Evolutionary conservation across 139 green algal genomes (phyloP), one percentile per base, ranked within the genome.

Genomic region (Haematococcus lacustris): DNA sequence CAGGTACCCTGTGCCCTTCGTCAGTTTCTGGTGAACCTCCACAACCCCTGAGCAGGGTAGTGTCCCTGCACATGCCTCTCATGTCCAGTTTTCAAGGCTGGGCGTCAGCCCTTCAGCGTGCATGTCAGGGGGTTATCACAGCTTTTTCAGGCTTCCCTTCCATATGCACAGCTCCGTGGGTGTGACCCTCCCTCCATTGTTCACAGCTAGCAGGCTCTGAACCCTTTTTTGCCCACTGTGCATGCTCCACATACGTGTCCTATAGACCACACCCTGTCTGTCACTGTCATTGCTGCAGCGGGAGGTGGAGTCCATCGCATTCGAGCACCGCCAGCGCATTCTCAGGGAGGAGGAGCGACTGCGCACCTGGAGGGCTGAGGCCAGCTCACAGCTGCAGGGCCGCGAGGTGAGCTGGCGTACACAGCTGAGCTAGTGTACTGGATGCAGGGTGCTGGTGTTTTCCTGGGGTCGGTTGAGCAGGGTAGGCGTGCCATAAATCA

Each of bases 301-400:
- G 2, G 85, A 86, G 30, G 76, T 88, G 39, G 82, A 90, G 79
- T 65, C 60, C 35, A 67, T 78, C 4, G 80, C 82, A 2, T 88
- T 71, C 68, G 71, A 82, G 59, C 60, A 80, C 68, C 74, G 79
- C 9, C 82, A 83, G 82, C 76, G 76, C 43, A 80, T 88, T 4
- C 41, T 87, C 51, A 63, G 72, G 0, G 82, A 87, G 65, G 82
- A 87, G 76, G 76, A 83, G 71, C 74, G 81, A 2, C 37, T 83
- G 33, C 35, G 72, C 21, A 69, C 70, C 34, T 68, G 73, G 23
- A 80, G 74, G 65, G 70, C 68, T 0, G 73, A 83, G 53, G 30
- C 74, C 5, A 51, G 74, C 39, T 39, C 74, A 41, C 62, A 78
- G 41, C 66, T 79, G 62, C 63, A 83, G 30, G 57, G 32, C 0